phyloP scores from a whole-genome alignment of 1,139 yeast species.

The Magnusiomyces paraingens region DNA sequence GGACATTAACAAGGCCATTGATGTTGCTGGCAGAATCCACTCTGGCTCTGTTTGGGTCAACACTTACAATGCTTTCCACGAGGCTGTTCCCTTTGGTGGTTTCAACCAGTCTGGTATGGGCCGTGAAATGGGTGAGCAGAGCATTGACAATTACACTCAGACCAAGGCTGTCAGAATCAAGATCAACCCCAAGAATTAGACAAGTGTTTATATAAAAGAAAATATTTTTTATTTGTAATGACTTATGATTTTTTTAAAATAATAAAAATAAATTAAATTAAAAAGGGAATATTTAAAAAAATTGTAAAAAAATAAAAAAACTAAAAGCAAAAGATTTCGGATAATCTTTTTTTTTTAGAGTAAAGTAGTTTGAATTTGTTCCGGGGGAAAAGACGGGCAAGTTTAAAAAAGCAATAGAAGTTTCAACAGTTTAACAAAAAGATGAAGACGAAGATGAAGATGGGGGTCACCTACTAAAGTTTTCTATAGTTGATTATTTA shows the following conservation, averaged over 20 bases:
- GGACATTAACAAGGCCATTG: constrained; percentile 52
- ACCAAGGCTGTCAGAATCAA: constrained; percentile 50
- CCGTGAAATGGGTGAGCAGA: constrained; percentile 77
- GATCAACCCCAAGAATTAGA: background rate
- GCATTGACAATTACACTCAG: constrained; percentile 65
- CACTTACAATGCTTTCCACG: constrained; percentile 68
- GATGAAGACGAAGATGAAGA: too few relatives aligned
- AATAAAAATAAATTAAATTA: too few relatives aligned
- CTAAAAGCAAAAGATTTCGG: too few relatives aligned
- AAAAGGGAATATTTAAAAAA: too few relatives aligned
- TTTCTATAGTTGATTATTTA: too few relatives aligned
- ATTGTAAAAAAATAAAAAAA: too few relatives aligned
- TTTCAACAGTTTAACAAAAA: too few relatives aligned
- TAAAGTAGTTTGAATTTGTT: too few relatives aligned
- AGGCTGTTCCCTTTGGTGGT: constrained; percentile 76
- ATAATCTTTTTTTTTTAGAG: background rate
- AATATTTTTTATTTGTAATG: background rate
- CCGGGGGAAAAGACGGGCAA: too few relatives aligned
- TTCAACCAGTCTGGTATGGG: constrained; percentile 78
- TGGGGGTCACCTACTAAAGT: too few relatives aligned
- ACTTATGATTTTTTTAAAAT: background rate
- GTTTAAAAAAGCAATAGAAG: too few relatives aligned
- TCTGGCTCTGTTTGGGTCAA: constrained; percentile 88
- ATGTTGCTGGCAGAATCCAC: constrained; percentile 56
- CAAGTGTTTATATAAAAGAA: background rate